These are phyloP conservation scores for Ophiostoma quercus DNA, from an alignment of 2,329 filamentous ascomycete genomes.

Conservation along the genomic window DNA sequence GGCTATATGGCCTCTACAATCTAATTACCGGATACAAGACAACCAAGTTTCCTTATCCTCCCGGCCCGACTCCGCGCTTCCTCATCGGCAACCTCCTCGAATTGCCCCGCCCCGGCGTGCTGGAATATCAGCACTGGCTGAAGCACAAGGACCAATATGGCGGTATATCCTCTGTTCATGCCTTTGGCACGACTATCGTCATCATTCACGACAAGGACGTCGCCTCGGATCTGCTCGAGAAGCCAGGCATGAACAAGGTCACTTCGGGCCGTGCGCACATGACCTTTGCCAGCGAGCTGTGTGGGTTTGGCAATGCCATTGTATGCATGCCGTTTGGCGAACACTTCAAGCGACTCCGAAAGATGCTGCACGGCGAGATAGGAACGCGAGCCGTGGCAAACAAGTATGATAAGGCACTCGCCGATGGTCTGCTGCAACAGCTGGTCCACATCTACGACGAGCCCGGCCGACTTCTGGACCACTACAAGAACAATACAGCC, in stretches of 20 bases:
- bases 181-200: not conserved
- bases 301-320: not conserved
- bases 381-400: not conserved
- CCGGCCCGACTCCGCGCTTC: not conserved
- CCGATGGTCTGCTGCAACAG: not conserved
- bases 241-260: not conserved
- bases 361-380: not conserved
- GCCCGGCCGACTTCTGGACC: not conserved
- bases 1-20: not conserved
- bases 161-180: not conserved
- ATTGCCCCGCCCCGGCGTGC: not conserved
- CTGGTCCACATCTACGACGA: not conserved
- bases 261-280: not conserved
- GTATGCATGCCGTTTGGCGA: not conserved
- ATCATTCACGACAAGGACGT: slow-evolving; percentile 4
- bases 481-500: not conserved
- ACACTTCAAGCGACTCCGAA: not conserved
- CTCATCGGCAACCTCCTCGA: not conserved
- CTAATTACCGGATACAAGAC: not conserved
- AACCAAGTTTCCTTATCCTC: not conserved
- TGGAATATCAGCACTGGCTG: not conserved
- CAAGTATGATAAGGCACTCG: not conserved
- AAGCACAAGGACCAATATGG: slow-evolving; percentile 5
- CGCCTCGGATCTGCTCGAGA: not conserved
- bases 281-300: not conserved